phyloP scores from a whole-genome alignment of 768 basidiomycete species.

The Terana coerulea region DNA sequence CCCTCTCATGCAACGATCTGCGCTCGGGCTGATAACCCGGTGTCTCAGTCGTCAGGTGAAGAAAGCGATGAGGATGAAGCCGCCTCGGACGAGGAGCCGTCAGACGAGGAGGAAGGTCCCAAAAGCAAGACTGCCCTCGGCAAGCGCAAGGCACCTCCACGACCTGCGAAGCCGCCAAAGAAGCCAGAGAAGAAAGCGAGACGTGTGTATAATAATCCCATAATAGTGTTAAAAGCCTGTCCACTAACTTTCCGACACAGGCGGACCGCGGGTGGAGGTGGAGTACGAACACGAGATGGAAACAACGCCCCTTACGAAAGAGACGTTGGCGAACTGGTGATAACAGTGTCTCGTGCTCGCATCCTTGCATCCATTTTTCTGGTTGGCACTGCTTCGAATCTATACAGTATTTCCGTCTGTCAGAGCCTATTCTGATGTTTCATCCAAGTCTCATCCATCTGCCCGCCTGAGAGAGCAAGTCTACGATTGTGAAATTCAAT shows the following conservation, averaged over 20 bases:
- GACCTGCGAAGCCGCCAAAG: slow-evolving; percentile 39
- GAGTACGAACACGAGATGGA: slow-evolving; percentile 96
- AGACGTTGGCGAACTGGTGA: slow-evolving; percentile 26
- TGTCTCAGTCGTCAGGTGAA: background rate
- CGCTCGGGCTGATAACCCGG: background rate
- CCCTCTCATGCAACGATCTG: slow-evolving; percentile 4
- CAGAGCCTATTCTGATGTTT: too few species aligned
- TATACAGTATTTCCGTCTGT: background rate
- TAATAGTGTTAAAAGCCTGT: background rate
- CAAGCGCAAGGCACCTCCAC: slow-evolving; percentile 59
- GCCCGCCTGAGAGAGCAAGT: too few species aligned
- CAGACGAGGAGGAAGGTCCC: slow-evolving; percentile 36
- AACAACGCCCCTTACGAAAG: slow-evolving; percentile 32
- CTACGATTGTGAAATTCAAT: too few species aligned
- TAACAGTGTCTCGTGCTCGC: too few species aligned
- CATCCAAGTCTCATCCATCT: too few species aligned
- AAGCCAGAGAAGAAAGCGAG: slow-evolving; percentile 60
- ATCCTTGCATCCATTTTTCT: too few species aligned
- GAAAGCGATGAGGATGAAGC: slow-evolving; percentile 31
- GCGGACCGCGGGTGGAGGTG: slow-evolving; percentile 83
- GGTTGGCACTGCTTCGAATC: too few species aligned
- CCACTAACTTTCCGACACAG: slow-evolving; percentile 28
- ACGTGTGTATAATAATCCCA: slow-evolving; percentile 49
- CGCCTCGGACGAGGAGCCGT: slow-evolving; percentile 37
- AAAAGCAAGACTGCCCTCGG: slow-evolving; percentile 45